phyloP scores from a whole-genome alignment of 768 basidiomycete species.

The Boletus coccyginus region DNA sequence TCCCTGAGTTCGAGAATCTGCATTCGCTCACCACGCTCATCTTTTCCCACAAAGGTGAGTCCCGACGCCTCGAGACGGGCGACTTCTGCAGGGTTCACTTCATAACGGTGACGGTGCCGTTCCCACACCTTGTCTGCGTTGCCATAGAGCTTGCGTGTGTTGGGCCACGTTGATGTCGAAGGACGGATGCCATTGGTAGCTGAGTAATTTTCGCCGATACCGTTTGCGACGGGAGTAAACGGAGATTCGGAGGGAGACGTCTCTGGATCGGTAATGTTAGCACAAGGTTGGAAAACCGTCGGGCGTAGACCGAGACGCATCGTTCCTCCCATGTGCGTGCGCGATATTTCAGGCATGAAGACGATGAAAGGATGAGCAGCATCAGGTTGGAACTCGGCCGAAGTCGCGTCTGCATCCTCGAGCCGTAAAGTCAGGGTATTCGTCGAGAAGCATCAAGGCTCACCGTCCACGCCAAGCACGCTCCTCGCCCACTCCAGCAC shows the following conservation, averaged over 20 bases:
- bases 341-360: conserved; percentile 99
- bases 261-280: conserved; percentile 15
- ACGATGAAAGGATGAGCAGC: conserved; percentile 74
- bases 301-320: conserved; percentile 99
- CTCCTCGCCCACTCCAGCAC: conserved; percentile 94
- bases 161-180: conserved; percentile 65
- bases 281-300: conserved; percentile 73
- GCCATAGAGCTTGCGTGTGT: conserved; percentile 78
- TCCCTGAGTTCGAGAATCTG: conserved; percentile 89
- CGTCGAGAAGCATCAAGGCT: conserved; percentile 13
- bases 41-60: conserved; percentile 80
- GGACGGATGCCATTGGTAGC: conserved; percentile 7
- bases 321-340: conserved; percentile 98
- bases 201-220: background rate
- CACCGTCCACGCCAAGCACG: conserved; percentile 69
- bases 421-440: background rate
- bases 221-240: conserved; percentile 4
- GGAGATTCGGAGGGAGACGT: conserved; percentile 10
- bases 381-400: conserved; percentile 70
- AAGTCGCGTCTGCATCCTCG: conserved; percentile 65
- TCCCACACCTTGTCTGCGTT: conserved; percentile 87
- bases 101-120: conserved; percentile 92
- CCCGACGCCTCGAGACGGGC: conserved; percentile 67
- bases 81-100: conserved; percentile 90
- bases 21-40: conserved; percentile 97